These are phyloP conservation scores for Geotrichum bryndzae DNA, from an alignment of 1,139 yeast species.

Conservation along the genomic window DNA sequence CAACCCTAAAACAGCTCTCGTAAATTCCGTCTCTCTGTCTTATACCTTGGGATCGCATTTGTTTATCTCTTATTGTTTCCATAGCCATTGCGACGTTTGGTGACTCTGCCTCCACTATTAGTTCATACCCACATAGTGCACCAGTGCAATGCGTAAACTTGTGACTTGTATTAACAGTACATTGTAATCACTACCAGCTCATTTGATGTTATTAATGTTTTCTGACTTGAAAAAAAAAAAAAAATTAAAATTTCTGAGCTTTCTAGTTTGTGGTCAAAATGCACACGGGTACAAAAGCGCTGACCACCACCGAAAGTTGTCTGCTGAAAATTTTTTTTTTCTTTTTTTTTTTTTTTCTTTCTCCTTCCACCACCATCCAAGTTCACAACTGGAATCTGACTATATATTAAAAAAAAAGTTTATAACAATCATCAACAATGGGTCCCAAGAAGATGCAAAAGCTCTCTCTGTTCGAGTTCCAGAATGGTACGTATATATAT, in stretches of 20 bases:
- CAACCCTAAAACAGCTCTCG: not conserved
- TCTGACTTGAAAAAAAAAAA: too few relatives aligned
- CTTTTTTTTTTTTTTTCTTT: not conserved
- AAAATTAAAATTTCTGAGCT: too few relatives aligned
- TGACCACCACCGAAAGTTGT: not conserved
- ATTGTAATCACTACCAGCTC: not conserved
- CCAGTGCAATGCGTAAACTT: not conserved
- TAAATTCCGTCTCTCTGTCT: not conserved
- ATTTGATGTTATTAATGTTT: not conserved
- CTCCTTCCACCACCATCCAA: not conserved
- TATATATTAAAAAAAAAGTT: not conserved
- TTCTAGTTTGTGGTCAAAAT: too few relatives aligned
- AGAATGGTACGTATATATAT: constrained; percentile 5
- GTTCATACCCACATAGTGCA: not conserved
- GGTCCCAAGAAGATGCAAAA: constrained; percentile 15
- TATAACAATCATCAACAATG: not conserved
- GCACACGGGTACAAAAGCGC: not conserved
- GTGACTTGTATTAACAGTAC: not conserved
- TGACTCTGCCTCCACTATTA: not conserved
- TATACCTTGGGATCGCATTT: not conserved
- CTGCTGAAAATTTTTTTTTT: not conserved
- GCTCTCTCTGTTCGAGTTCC: constrained; percentile 15
- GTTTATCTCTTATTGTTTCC: not conserved
- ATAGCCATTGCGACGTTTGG: not conserved
- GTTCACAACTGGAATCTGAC: not conserved